Evolutionary conservation across 2,329 filamentous ascomycete genomes (phyloP).

Genomic region (Aspergillus chevalieri): DNA sequence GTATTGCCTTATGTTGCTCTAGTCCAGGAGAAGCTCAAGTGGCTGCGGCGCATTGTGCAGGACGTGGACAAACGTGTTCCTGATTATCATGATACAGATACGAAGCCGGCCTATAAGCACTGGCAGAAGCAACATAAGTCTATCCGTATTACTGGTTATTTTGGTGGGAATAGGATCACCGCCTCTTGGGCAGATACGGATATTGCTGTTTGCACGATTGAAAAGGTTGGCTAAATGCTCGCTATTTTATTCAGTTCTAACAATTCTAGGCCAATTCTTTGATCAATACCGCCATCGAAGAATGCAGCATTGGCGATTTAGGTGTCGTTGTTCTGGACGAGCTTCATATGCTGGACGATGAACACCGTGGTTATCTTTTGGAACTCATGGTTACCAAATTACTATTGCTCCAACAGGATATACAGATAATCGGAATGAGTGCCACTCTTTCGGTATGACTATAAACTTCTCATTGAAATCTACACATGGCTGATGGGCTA

Average conservation of each 20-base stretch:
- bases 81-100: slow-evolving; percentile 25
- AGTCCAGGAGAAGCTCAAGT: slow-evolving; percentile 72
- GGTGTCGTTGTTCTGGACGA: slow-evolving; percentile 68
- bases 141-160: slow-evolving; percentile 65
- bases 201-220: slow-evolving; percentile 71
- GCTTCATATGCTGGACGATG: slow-evolving; percentile 76
- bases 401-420: slow-evolving; percentile 58
- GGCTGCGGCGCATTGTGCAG: slow-evolving; percentile 62
- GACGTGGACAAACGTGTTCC: slow-evolving; percentile 46
- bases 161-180: slow-evolving; percentile 64
- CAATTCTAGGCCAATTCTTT: slow-evolving; percentile 61
- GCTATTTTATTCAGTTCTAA: slow-evolving; percentile 1
- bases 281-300: slow-evolving; percentile 66
- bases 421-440: slow-evolving; percentile 74
- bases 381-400: slow-evolving; percentile 70
- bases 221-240: slow-evolving; percentile 49
- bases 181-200: slow-evolving; percentile 68
- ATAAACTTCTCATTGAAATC: not conserved
- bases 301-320: slow-evolving; percentile 59
- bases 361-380: slow-evolving; percentile 66
- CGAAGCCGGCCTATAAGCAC: slow-evolving; percentile 43
- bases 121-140: slow-evolving; percentile 52
- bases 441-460: slow-evolving; percentile 62
- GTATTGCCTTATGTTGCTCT: slow-evolving; percentile 73
- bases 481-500: slow-evolving; percentile 27